Evolutionary conservation across 116 monocot genomes (phyloP).

Genomic region (Iris pallida): DNA sequence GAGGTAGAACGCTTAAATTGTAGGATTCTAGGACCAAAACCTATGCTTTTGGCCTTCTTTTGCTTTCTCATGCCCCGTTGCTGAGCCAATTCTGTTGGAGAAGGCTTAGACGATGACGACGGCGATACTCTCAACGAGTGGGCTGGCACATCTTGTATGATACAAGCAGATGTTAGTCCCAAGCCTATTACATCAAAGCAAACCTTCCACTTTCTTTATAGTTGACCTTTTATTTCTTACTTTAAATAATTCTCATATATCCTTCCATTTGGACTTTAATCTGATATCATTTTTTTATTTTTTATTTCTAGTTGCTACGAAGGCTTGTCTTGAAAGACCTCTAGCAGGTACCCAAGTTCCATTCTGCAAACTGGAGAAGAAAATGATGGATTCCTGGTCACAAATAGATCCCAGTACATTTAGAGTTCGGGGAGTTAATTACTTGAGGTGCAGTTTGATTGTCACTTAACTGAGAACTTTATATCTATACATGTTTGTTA

Average conservation of each 20-base stretch:
- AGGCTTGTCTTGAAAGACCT: constrained; percentile 72
- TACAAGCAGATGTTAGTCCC: no score
- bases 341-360: constrained; percentile 88
- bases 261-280: not conserved
- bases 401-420: constrained; percentile 71
- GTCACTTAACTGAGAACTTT: not conserved
- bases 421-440: constrained; percentile 75
- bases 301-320: constrained; percentile 38
- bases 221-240: no score
- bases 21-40: no score
- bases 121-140: no score
- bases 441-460: constrained; percentile 48
- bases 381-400: constrained; percentile 85
- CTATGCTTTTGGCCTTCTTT: no score
- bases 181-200: no score
- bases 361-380: constrained; percentile 76
- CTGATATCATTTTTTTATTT: not conserved
- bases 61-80: no score
- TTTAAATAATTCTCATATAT: not conserved
- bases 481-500: not conserved
- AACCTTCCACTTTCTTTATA: no score
- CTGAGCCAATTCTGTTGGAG: no score
- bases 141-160: no score
- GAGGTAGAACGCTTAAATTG: no score
- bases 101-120: no score